Base-by-base conservation (phyloP, 345 rosid species). In the Pugionium cornutum region DNA sequence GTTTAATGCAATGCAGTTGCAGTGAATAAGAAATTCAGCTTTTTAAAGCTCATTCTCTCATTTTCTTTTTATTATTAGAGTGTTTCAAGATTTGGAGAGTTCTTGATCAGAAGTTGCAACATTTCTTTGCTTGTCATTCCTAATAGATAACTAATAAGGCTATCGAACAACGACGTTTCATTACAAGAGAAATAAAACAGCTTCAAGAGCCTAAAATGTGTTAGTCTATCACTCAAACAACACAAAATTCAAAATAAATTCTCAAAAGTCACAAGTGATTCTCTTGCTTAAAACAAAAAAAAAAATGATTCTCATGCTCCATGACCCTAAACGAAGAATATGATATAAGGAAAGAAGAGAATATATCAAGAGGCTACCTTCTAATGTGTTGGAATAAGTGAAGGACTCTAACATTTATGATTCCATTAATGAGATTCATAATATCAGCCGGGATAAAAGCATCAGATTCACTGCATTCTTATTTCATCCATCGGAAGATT, bases 41-140 rank as follows among this genome's bases (percentile, higher is more conserved):
- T 18, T 18, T 18, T 18, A 18, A 18, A 18, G 18, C 18, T 18
- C 18, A 18, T 18, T 18, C 18, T 18, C 18, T 18, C 18, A 18
- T 18, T 18, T 18, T 18, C 18, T 18, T 18, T 18, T 18, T 18
- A 18, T 18, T 18, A 18, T 18, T 18, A 18, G 26, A 62, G 47
- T 36, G 56, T 29, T 49, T 62, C 37, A 2, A 62, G 47, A 49
- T 62, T 49, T 37, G 67, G 67, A 50, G 57, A 62, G 6, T 49
- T 62, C 37, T 49, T 62, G 56, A 62, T 37, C 26, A 62, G 7
- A 37, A 27, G 10, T 37, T 47, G 67, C 32, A 62, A 44, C 5
- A 28, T 27, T 10, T 37, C 32, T 27, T 42, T n/a, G 7, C 31
- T 29, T 2, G 10, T 34, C 5, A 63, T 39, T 37, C 18, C 26